Conservation (phyloP, 2,329 filamentous ascomycete species). For the Beauveria sp. region DNA sequence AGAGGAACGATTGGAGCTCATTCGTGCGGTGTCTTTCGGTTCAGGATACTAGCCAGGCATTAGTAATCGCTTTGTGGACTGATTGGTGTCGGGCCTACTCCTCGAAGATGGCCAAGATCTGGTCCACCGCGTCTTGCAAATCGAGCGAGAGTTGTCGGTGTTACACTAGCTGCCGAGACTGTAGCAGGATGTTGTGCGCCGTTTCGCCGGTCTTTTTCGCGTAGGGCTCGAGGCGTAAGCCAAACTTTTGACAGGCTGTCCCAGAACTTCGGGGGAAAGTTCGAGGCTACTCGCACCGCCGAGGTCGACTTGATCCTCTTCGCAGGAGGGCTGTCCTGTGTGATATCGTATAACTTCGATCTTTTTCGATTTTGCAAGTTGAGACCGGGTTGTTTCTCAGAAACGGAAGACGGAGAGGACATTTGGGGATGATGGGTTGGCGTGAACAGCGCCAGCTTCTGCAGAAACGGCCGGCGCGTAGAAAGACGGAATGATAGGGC, state of each 20-base stretch:
- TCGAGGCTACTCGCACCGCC: background rate
- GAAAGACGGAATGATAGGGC: too few species aligned
- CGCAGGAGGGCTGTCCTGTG: background rate
- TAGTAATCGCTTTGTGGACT: background rate
- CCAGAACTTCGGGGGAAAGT: slow-evolving; percentile 15
- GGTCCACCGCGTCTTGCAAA: slow-evolving; percentile 15
- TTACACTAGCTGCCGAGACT: background rate
- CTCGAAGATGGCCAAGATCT: slow-evolving; percentile 18
- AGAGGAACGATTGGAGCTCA: background rate
- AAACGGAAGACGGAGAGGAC: too few species aligned
- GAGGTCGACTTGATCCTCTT: background rate
- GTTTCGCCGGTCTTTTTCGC: slow-evolving; percentile 21
- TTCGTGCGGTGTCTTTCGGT: background rate
- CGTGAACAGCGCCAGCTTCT: too few species aligned
- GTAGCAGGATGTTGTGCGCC: background rate
- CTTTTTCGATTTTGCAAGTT: too few species aligned
- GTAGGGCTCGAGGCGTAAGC: slow-evolving; percentile 20
- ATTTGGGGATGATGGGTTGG: too few species aligned
- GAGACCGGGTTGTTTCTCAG: too few species aligned
- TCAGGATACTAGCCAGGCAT: background rate
- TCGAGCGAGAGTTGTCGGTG: too few species aligned
- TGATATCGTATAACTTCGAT: too few species aligned
- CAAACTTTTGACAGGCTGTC: slow-evolving; percentile 21
- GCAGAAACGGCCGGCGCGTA: too few species aligned
- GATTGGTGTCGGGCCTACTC: slow-evolving; percentile 11